Conservation (phyloP, 257 asterid genomes). For the Solanum corneliomulleri region DNA sequence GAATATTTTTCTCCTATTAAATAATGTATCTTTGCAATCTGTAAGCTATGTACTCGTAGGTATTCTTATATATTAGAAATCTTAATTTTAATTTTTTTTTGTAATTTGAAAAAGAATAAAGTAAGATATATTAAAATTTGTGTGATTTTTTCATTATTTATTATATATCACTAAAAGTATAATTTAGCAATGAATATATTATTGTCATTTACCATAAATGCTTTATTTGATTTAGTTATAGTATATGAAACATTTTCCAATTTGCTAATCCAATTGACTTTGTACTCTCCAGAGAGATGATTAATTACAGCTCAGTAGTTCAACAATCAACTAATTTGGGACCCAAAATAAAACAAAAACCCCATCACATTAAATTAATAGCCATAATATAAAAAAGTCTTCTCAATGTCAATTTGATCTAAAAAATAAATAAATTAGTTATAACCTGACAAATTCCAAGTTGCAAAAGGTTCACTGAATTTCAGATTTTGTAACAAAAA, state of each 20-base stretch:
- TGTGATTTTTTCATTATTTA: too few relatives aligned
- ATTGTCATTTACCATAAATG: background rate
- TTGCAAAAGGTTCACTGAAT: background rate
- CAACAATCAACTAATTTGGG: background rate
- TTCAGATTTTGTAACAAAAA: background rate
- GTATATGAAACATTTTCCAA: background rate
- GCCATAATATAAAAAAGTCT: background rate
- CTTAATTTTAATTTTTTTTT: too few relatives aligned
- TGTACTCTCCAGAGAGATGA: background rate
- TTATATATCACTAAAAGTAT: background rate
- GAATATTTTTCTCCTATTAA: too few relatives aligned
- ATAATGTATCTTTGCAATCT: too few relatives aligned
- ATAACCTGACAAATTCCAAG: background rate
- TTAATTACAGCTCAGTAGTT: background rate
- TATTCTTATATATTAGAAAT: too few relatives aligned
- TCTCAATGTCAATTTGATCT: background rate
- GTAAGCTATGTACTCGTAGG: too few relatives aligned
- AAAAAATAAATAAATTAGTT: background rate
- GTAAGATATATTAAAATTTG: too few relatives aligned
- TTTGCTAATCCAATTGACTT: background rate
- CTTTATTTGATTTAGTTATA: too few relatives aligned
- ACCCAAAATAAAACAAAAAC: background rate
- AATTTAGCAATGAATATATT: too few relatives aligned
- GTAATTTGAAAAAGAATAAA: too few relatives aligned
- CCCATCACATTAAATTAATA: background rate